Evolutionary conservation across 2,329 filamentous ascomycete genomes (phyloP).

Genomic region (Colletotrichum orchidophilum): DNA sequence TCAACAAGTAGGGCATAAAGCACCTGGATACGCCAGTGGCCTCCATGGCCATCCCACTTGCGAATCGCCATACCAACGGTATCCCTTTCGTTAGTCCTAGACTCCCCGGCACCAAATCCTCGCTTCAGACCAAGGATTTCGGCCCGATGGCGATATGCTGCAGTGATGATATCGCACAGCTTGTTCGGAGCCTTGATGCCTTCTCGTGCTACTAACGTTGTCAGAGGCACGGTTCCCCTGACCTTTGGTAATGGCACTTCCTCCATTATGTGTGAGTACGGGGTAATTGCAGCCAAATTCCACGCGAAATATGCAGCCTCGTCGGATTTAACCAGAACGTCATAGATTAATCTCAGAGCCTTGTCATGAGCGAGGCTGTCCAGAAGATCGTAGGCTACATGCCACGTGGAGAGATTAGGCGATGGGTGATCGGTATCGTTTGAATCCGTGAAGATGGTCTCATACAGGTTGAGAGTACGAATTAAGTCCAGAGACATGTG

Average conservation of each 20-base stretch:
- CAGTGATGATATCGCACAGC: conserved; percentile 72
- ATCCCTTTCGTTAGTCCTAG: conserved; percentile 64
- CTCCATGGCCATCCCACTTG: conserved; percentile 69
- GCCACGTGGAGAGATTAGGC: conserved; percentile 71
- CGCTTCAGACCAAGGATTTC: conserved; percentile 73
- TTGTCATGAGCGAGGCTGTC: conserved; percentile 56
- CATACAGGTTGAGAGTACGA: conserved; percentile 73
- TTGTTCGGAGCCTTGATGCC: conserved; percentile 85
- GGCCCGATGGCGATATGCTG: conserved; percentile 68
- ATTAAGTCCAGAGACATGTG: conserved; percentile 71
- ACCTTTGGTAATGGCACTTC: conserved; percentile 44
- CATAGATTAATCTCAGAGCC: conserved; percentile 58
- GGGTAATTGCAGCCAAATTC: conserved; percentile 78
- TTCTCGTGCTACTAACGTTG: conserved; percentile 74
- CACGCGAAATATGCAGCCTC: conserved; percentile 79
- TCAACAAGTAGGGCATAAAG: conserved; percentile 75
- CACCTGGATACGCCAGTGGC: conserved; percentile 77
- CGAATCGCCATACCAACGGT: conserved; percentile 79
- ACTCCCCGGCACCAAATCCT: conserved; percentile 56
- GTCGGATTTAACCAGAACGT: conserved; percentile 67
- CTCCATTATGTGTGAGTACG: conserved; percentile 71
- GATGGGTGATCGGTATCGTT: conserved; percentile 57
- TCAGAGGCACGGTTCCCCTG: conserved; percentile 56
- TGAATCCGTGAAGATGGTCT: conserved; percentile 78
- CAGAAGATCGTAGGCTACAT: conserved; percentile 71